Evolutionary conservation across 1,139 yeast species (phyloP), one percentile per base, ranked within the genome.

Genomic region (Chernovozyma sophiae-reginae): DNA sequence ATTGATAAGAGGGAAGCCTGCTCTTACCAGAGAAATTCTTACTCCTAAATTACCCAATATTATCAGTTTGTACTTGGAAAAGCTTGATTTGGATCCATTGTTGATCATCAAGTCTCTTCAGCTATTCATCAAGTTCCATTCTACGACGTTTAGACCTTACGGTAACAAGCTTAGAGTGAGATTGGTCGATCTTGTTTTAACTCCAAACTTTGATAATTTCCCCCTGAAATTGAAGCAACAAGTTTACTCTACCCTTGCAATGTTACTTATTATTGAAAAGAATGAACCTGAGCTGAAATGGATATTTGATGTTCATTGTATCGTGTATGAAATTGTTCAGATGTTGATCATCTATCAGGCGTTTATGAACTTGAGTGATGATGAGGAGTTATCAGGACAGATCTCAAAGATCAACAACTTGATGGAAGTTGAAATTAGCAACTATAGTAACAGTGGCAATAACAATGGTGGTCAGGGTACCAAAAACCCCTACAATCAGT

Each of bases 61-160:
- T 31, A 74, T 86, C 39, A 67, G 77, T 16, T 60, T 74, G 5
- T 68, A 82, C 45, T 53, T 86, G 39, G 74, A 65, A 15, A 58
- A 65, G 39, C 53, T 79, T 18, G 58, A 55, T 14, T 49, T 53
- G 35, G 50, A 57, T 20, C 80, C 81, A 1, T 48, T 47, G 28
- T 53, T 69, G 22, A 55, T 74, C 22, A 55, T 82, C 19, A 69
- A 68, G 2, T 69, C 83, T 1, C 60, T 86, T 43, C 65, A 65
- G 39, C 62, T 58, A 16, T 55, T 83, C 15, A 62, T 84, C 34
- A 59, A 62, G 31, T 67, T 72, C 43, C 86, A 85, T 53, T 76
- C 95, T 1, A 85, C 94, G 4, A 83, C 95, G 3, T 85, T 86
- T 53, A 74, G 92, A 55, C 95, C 96, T 8, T 81, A 72, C 60